Evolutionary conservation across 768 basidiomycete species (phyloP), one percentile per base, ranked within the genome.

Genomic region (Punctularia strigosozonata): DNA sequence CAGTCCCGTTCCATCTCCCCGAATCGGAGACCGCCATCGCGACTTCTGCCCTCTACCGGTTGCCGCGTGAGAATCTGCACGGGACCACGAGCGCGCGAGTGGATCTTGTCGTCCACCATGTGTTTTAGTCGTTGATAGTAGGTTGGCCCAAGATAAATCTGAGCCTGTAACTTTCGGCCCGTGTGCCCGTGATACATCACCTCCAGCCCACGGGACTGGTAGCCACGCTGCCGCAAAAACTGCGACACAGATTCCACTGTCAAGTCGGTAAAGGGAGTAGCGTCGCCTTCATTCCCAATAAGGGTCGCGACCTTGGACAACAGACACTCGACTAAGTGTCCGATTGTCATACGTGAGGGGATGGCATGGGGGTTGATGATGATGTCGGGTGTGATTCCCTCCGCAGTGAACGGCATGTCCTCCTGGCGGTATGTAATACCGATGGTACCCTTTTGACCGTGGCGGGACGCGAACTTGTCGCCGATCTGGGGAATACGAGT

Each of bases 1-100:
- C 95, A 98, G 75, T 97, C 94, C 58, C 90, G 87, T 57, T 99
- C 95, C 95, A 99, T 99, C 73, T 99, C 95, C 70, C 95, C 95
- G 69, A 99, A 99, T 53, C 95, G 90, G 46, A 99, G 64, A 60
- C 95, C 95, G 68, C 95, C 95, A 54, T 98, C 95, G 64, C 95
- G 76, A 74, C 86, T 90, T 61, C 95, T 75, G 73, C 95, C 95
- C 57, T 99, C 95, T 13, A 99, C 95, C 10, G 95, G 95, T 54
- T 99, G 95, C 36, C 95, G 66, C 23, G 94, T 99, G 51, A 99
- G 61, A 51, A 98, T 99, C 58, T 99, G 95, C 6, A 99, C 88
- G 4, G 95, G 95, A 12, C 95, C 95, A 59, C 95, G 64, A 15
- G 95, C 95, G 40, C 95, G 78, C 21, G 95, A 94, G 62, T 99